A percentile compares a stretch with the other conserved stretches of the same genome.
Conservation (phyloP, 2,329 filamentous ascomycete genomes). For the Neoascochyta sp. region DNA sequence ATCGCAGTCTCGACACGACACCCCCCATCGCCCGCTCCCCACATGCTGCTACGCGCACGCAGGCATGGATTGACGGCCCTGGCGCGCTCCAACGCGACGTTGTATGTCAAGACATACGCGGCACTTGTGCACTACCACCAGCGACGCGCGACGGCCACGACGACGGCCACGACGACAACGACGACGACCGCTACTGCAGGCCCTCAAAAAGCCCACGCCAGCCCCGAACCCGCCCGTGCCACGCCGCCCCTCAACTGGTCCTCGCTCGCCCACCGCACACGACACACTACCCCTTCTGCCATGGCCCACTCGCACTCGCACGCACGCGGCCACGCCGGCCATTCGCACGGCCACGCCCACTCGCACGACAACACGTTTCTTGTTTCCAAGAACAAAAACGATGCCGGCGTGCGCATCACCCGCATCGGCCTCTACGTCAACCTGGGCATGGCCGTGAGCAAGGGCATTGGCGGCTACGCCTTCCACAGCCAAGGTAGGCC, state of each 20-base stretch:
- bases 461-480: constrained; percentile 85
- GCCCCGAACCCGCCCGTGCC: too few relatives aligned
- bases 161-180: too few relatives aligned
- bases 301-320: constrained; percentile 27
- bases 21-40: too few relatives aligned
- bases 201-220: too few relatives aligned
- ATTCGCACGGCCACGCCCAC: constrained; percentile 64
- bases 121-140: too few relatives aligned
- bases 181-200: too few relatives aligned
- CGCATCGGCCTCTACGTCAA: constrained; percentile 85
- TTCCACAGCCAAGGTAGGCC: constrained; percentile 76
- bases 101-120: too few relatives aligned
- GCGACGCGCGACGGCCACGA: too few relatives aligned
- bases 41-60: constrained; percentile 31
- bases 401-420: constrained; percentile 92
- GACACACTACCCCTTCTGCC: constrained; percentile 26
- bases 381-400: constrained; percentile 76
- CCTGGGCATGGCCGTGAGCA: constrained; percentile 87
- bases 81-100: constrained; percentile 32
- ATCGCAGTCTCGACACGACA: too few relatives aligned
- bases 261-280: constrained; percentile 29
- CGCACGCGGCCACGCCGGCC: constrained; percentile 39
- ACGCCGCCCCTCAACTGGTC: constrained; percentile 28
- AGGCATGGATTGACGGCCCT: constrained; percentile 33
- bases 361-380: constrained; percentile 84